Base-by-base conservation (phyloP, 768 basidiomycete genomes). In the Daedaleopsis sinensis region DNA sequence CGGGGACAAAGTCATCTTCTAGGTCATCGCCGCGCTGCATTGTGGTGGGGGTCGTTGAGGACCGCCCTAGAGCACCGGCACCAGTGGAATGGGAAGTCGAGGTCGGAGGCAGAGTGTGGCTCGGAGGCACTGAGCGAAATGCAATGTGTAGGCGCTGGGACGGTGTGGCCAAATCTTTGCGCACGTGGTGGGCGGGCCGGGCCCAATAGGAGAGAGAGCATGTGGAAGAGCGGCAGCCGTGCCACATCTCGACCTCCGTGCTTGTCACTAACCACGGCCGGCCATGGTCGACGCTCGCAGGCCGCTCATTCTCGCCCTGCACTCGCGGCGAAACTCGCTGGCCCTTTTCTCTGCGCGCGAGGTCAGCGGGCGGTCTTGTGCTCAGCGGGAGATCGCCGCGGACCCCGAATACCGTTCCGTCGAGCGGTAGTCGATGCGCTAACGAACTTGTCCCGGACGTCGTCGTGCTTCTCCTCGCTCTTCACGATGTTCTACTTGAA, bases 1-100 rank as follows among this genome's bases (percentile, higher is more conserved):
- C 88, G 36, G 82, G 81, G 53, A 89, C 78, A 70, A 89, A 93
- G 65, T 93, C 89, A 72, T 94, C 93, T 51, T 90, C 91, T 19
- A 95, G 80, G 78, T 92, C 92, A 78, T 95, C 91, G 46, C 88
- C 87, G 62, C 79, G 69, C 57, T 73, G 79, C 74, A 77, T 73
- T 48, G 60, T 68, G 55, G 59, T 53, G 19, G 49, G 52, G 55
- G 57, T 54, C 52, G 46, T 50, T 15, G 49, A 38, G 43, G 47
- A 46, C 48, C 38, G 39, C 37, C n/a, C 47, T 35, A 13, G 54
- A 48, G 55, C 49, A 51, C 19, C 27, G 57, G 56, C 57, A 58
- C 57, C 56, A 44, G 51, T 38, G 16, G 57, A 57, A 50, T 43
- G 37, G 27, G 36, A 49, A 46, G 52, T 52, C 52, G n/a, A 49